These are phyloP conservation scores for Termitomyces sp. DNA, from an alignment of 768 basidiomycete species.

Conservation along the genomic window DNA sequence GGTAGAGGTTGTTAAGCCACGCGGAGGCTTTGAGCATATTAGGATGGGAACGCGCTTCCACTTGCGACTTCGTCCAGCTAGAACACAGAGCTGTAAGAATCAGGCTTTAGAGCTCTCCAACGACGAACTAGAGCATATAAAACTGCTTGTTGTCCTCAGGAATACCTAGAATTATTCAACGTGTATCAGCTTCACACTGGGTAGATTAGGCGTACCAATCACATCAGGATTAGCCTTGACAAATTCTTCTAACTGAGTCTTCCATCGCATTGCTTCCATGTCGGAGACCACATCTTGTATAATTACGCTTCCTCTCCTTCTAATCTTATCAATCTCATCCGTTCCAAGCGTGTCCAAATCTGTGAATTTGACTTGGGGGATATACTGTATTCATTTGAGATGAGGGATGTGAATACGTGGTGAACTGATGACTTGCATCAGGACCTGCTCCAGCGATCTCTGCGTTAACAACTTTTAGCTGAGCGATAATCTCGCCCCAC, in stretches of 20 bases:
- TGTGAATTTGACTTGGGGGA: slow-evolving; percentile 57
- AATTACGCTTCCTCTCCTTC: slow-evolving; percentile 51
- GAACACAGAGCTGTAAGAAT: background rate
- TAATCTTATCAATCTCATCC: slow-evolving; percentile 44
- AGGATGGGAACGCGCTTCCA: slow-evolving; percentile 65
- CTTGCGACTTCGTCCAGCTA: slow-evolving; percentile 45
- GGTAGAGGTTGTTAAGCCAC: slow-evolving; percentile 66
- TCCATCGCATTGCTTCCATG: slow-evolving; percentile 53
- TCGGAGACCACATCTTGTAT: slow-evolving; percentile 57
- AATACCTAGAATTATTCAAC: slow-evolving; percentile 28
- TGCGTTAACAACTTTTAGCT: slow-evolving; percentile 40
- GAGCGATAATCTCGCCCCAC: slow-evolving; percentile 52
- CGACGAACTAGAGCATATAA: slow-evolving; percentile 62
- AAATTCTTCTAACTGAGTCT: slow-evolving; percentile 47
- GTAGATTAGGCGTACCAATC: slow-evolving; percentile 34
- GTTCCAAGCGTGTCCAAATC: slow-evolving; percentile 41
- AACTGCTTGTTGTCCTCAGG: slow-evolving; percentile 64
- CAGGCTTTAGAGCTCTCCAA: background rate
- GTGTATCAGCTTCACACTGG: background rate
- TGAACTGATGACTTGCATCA: slow-evolving; percentile 30
- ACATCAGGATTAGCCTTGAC: slow-evolving; percentile 50
- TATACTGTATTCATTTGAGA: slow-evolving; percentile 29
- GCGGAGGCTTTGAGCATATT: slow-evolving; percentile 50
- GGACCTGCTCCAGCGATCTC: slow-evolving; percentile 42
- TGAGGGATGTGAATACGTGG: background rate